phyloP scores from a whole-genome alignment of 805 yeast genomes.

The Ogataea polymorpha region DNA sequence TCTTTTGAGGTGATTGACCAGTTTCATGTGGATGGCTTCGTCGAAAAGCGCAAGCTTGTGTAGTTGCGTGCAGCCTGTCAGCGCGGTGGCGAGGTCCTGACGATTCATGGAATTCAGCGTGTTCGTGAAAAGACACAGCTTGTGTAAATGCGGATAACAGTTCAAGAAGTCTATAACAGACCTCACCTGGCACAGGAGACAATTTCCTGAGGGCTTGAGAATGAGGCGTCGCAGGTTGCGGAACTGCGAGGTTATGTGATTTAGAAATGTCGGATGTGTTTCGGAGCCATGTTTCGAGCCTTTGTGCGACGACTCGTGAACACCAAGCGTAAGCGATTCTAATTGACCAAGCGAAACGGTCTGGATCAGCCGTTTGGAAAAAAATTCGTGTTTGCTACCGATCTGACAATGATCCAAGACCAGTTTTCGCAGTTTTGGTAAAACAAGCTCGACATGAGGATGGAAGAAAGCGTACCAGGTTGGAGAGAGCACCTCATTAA shows the following conservation, averaged over 20 bases:
- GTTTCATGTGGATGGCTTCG: slow-evolving; percentile 19
- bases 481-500: slow-evolving; percentile 22
- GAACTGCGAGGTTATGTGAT: slow-evolving; percentile 19
- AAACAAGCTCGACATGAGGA: slow-evolving; percentile 1
- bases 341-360: slow-evolving; percentile 12
- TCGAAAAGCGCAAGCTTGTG: slow-evolving; percentile 22
- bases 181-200: slow-evolving; percentile 26
- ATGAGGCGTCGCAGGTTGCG: slow-evolving; percentile 16
- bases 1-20: slow-evolving; percentile 22
- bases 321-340: slow-evolving; percentile 15
- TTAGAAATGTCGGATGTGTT: slow-evolving; percentile 5
- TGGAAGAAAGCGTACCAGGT: slow-evolving; percentile 31
- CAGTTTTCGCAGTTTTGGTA: slow-evolving; percentile 15
- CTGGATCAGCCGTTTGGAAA: slow-evolving; percentile 5
- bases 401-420: slow-evolving; percentile 26
- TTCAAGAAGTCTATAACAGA: slow-evolving; percentile 17
- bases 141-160: slow-evolving; percentile 4
- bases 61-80: slow-evolving; percentile 8
- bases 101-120: slow-evolving; percentile 17
- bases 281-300: slow-evolving; percentile 14
- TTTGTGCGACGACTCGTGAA: slow-evolving; percentile 29
- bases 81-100: slow-evolving; percentile 1
- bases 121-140: slow-evolving; percentile 21
- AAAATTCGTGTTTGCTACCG: slow-evolving; percentile 16
- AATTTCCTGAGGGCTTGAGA: slow-evolving; percentile 28